Evolutionary conservation across 139 green algal genomes (phyloP).

Genomic region (Closterium sp.): DNA sequence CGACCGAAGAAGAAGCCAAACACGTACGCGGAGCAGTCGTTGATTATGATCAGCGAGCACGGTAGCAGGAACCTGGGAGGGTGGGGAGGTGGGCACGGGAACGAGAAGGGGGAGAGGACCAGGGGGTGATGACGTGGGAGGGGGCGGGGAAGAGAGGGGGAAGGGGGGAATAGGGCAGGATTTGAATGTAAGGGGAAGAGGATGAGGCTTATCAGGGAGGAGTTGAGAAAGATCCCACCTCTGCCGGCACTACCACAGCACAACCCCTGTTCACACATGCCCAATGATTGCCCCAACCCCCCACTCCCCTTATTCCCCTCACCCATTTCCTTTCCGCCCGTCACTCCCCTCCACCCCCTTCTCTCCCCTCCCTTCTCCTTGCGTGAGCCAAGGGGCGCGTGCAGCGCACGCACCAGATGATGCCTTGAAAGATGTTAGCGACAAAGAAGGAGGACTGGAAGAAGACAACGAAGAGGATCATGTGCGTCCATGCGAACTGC

Average conservation of each 20-base stretch:
- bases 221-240: no score
- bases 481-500: conserved; percentile 98
- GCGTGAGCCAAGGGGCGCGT: not conserved
- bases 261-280: no score
- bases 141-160: not conserved
- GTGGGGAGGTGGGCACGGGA: not conserved
- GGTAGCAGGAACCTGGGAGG: conserved; percentile 80
- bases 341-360: no score
- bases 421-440: conserved; percentile 84
- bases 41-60: conserved; percentile 87
- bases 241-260: no score
- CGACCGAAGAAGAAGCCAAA: conserved; percentile 88
- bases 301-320: no score
- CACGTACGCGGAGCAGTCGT: conserved; percentile 94
- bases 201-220: no score
- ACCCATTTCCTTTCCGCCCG: no score
- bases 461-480: conserved; percentile 92
- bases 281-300: no score
- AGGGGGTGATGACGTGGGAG: not conserved
- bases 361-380: no score
- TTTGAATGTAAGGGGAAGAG: no score
- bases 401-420: conserved; percentile 85
- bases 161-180: not conserved
- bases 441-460: conserved; percentile 87
- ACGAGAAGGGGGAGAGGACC: not conserved